These are phyloP conservation scores for Aspergillus thermomutatus DNA, from an alignment of 2,329 filamentous ascomycete species.

Conservation along the genomic window DNA sequence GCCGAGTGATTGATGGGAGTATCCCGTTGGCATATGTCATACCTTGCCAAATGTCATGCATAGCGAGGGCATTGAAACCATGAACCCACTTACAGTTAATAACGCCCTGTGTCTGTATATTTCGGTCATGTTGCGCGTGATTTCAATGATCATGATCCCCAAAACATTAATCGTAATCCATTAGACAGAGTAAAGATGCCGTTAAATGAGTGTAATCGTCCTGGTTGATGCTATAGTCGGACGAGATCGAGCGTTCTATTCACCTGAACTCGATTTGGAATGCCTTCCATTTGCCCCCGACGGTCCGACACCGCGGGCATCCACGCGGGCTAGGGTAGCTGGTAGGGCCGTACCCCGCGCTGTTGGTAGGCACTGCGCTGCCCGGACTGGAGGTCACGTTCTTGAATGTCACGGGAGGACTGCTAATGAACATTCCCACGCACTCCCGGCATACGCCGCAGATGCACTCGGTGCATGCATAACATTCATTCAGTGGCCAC, in stretches of 20 bases:
- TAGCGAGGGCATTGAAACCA: neutral
- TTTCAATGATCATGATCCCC: neutral
- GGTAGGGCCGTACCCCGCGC: conserved; percentile 26
- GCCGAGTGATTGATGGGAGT: neutral
- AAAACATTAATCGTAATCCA: neutral
- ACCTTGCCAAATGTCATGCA: neutral
- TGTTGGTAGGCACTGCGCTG: conserved; percentile 26
- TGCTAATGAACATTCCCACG: conserved; percentile 53
- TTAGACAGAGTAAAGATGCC: neutral
- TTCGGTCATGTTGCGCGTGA: neutral
- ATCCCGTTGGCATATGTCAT: neutral
- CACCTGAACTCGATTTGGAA: conserved; percentile 49
- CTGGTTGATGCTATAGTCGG: neutral
- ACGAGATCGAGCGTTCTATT: conserved; percentile 1
- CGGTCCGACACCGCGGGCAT: conserved; percentile 45
- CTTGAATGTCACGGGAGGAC: conserved; percentile 38
- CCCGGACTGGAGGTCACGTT: conserved; percentile 33
- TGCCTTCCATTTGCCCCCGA: conserved; percentile 47
- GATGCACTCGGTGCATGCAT: conserved; percentile 94
- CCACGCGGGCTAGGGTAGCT: conserved; percentile 39
- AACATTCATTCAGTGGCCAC: conserved; percentile 75
- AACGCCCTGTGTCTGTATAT: neutral
- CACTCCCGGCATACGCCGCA: conserved; percentile 88
- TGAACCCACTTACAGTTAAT: neutral
- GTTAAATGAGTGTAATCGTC: neutral